Base-by-base conservation (phyloP, 345 rosid genomes). In the Brassica cretica region DNA sequence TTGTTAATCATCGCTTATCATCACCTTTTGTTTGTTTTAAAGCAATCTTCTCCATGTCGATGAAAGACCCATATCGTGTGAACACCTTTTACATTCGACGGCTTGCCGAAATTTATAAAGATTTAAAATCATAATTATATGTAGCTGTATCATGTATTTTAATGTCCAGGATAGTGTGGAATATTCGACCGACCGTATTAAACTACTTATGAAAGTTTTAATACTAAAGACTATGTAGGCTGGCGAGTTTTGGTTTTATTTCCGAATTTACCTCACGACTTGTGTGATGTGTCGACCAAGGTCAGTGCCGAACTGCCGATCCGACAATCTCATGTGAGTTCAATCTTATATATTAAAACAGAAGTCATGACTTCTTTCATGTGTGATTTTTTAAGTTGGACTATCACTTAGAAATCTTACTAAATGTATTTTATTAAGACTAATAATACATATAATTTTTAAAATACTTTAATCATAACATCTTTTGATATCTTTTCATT, bases 41-140 rank as follows among this genome's bases (percentile, higher is more conserved):
- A 66, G 51, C 19, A 49, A 29, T 59, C 71, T 8, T 55, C 66
- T 35, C 44, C 12, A 24, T 44, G 35, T 27, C 30, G 30, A 24
- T 25, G 33, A 76, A 14, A 70, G 76, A 71, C 63, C 27, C n/a
- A 11, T 19, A 7, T 30, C 53, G 81, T 78, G 78, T 78, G 82
- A 78, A 67, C 82, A 73, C 16, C 15, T 59, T 56, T 67, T 67
- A 12, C 58, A 14, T 59, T 72, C 33, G 53, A 66, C 77, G 81
- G 58, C 64, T 66, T 67, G 78, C 82, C 82, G 74, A 66, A 60
- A n/a, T 66, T 59, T 59, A 0, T 8, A 19, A 59, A 55, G 60
- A 55, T 71, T 8, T 37, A 56, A 39, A 8, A 44, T 5, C 72
- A 39, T 58, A 21, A 6, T 0, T 58, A 11, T 63, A 24, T 51